phyloP scores from a whole-genome alignment of 1,284 basidiomycete genomes.

The Mrakiaceae sp. region DNA sequence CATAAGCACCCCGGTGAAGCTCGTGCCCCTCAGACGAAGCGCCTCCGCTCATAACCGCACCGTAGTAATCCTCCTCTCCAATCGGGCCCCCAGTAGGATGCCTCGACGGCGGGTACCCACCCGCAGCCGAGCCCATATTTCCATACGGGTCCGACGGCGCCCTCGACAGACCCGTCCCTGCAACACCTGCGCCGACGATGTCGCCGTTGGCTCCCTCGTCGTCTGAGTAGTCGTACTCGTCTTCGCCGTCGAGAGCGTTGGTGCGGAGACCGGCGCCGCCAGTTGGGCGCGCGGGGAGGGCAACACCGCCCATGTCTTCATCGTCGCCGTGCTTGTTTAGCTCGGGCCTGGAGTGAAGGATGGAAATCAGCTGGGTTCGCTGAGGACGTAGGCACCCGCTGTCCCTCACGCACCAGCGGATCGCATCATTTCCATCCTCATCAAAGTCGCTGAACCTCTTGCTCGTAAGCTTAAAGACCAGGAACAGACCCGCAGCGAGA shows the following conservation, averaged over 20 bases:
- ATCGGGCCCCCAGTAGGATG: too few relatives aligned
- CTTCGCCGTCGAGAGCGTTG: conserved; percentile 16
- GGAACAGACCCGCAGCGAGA: conserved; percentile 8
- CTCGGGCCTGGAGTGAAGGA: conserved; percentile 8
- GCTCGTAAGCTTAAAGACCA: conserved; percentile 9
- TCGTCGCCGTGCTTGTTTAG: conserved; percentile 15
- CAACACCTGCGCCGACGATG: too few relatives aligned
- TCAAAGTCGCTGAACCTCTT: conserved; percentile 12
- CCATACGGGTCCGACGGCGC: too few relatives aligned
- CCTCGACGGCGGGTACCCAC: too few relatives aligned
- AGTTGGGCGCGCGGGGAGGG: conserved; percentile 16
- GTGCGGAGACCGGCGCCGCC: conserved; percentile 17
- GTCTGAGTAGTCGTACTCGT: conserved; percentile 15
- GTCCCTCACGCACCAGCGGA: conserved; percentile 10
- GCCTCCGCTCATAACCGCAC: too few relatives aligned
- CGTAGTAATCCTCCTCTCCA: too few relatives aligned
- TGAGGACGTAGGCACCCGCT: neutral
- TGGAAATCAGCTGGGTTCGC: neutral
- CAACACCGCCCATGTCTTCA: conserved; percentile 15
- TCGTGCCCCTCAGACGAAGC: too few relatives aligned
- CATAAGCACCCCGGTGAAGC: too few relatives aligned
- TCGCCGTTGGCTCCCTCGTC: neutral
- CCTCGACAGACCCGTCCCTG: too few relatives aligned
- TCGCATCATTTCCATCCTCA: conserved; percentile 13
- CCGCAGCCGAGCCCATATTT: too few relatives aligned